Evolutionary conservation across 2,329 filamentous ascomycete species (phyloP).

Genomic region (Fusarium sp.): DNA sequence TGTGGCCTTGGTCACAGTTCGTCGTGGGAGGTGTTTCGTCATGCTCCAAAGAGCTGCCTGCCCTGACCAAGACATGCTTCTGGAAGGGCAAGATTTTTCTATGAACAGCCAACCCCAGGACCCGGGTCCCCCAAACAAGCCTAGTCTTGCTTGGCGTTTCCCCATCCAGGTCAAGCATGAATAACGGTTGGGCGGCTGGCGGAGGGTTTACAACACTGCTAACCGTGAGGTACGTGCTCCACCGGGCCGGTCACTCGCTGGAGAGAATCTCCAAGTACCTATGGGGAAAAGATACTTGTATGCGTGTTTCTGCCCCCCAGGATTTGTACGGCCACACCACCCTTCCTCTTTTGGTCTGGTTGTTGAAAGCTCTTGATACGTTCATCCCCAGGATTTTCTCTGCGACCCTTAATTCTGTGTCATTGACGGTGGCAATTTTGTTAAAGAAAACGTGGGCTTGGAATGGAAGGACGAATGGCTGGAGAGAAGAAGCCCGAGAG

Average conservation of each 20-base stretch:
- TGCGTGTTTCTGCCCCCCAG: constrained; percentile 41
- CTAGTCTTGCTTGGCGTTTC: constrained; percentile 37
- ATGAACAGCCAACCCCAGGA: constrained; percentile 23
- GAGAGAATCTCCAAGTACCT: constrained; percentile 45
- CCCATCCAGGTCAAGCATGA: constrained; percentile 28
- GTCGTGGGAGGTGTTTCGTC: constrained; percentile 41
- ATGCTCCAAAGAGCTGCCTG: constrained; percentile 32
- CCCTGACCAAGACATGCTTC: constrained; percentile 48
- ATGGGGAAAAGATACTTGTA: constrained; percentile 50
- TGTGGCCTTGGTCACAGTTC: constrained; percentile 27
- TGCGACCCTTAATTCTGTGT: constrained; percentile 14
- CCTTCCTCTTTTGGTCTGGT: constrained; percentile 4
- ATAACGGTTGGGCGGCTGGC: constrained; percentile 38
- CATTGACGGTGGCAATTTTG: constrained; percentile 33
- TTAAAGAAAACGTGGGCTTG: constrained; percentile 26
- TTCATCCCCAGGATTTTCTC: constrained; percentile 14
- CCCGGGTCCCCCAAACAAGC: constrained; percentile 22
- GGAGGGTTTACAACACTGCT: constrained; percentile 32
- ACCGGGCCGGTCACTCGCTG: constrained; percentile 45
- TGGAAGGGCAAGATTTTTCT: constrained; percentile 50
- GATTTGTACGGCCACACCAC: constrained; percentile 49
- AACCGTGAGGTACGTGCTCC: constrained; percentile 41
- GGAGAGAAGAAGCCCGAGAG: constrained; percentile 31
- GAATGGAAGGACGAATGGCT: constrained; percentile 6
- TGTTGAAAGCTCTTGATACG: constrained; percentile 1